These are phyloP conservation scores for Populus nigra DNA, from an alignment of 345 rosid genomes.

Conservation along the genomic window DNA sequence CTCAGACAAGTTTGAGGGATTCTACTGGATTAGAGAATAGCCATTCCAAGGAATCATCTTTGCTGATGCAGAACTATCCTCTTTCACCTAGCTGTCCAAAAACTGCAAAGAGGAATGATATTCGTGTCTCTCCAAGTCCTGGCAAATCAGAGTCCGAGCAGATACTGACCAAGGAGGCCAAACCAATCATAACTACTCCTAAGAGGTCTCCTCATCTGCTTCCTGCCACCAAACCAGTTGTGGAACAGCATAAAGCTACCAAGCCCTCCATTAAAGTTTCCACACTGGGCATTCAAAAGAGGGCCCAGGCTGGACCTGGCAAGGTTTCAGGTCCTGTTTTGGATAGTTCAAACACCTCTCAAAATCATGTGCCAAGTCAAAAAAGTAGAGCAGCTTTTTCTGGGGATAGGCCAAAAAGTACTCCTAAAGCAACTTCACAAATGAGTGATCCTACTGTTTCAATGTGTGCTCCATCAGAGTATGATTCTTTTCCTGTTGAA, in stretches of 20 bases:
- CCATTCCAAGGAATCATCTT: slow-evolving; percentile 29
- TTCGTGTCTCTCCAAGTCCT: slow-evolving; percentile 31
- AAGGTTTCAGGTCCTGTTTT: slow-evolving; percentile 38
- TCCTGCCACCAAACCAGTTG: slow-evolving; percentile 22
- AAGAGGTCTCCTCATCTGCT: slow-evolving; percentile 41
- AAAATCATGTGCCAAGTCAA: slow-evolving; percentile 43
- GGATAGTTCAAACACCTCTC: slow-evolving; percentile 41
- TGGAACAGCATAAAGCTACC: slow-evolving; percentile 42
- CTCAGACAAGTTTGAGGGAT: slow-evolving; percentile 30
- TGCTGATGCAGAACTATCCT: slow-evolving; percentile 30
- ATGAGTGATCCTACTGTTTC: slow-evolving; percentile 36
- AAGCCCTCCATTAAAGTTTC: slow-evolving; percentile 47
- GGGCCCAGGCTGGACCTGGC: slow-evolving; percentile 38
- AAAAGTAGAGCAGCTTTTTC: slow-evolving; percentile 43
- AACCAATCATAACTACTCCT: slow-evolving; percentile 46
- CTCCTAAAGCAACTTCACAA: slow-evolving; percentile 44
- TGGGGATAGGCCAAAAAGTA: slow-evolving; percentile 48
- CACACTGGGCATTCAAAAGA: slow-evolving; percentile 37
- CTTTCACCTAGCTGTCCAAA: slow-evolving; percentile 23
- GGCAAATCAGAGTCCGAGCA: slow-evolving; percentile 39
- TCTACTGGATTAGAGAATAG: slow-evolving; percentile 33
- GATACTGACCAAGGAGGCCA: slow-evolving; percentile 36
- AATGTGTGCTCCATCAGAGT: slow-evolving; percentile 41
- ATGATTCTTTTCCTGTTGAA: slow-evolving; percentile 34
- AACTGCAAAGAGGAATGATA: slow-evolving; percentile 24